A percentile compares a stretch with the other conserved stretches of the same genome.
Conservation (phyloP, 192 early-diverging fungal genomes). For the Coemansia brasiliensis region DNA sequence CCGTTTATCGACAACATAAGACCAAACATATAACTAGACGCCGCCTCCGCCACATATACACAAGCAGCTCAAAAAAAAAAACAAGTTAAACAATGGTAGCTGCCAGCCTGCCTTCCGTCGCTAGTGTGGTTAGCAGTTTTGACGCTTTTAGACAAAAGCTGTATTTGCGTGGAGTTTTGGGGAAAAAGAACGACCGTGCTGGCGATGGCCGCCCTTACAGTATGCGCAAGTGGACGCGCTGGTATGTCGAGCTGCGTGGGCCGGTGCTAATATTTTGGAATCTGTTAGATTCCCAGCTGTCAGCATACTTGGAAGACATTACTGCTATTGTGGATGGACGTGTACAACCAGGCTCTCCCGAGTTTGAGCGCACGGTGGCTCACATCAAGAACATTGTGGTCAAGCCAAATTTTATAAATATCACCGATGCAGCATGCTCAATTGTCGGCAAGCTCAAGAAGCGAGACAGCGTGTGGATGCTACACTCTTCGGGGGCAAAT, state of each 20-base stretch:
- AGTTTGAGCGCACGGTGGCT: constrained; percentile 51
- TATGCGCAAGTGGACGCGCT: constrained; percentile 69
- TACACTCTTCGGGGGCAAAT: constrained; percentile 73
- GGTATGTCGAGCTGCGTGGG: constrained; percentile 72
- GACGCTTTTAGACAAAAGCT: constrained; percentile 69
- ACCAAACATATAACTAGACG: background rate
- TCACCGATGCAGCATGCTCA: constrained; percentile 65
- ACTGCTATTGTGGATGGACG: constrained; percentile 53
- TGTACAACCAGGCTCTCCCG: constrained; percentile 36
- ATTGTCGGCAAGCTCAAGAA: constrained; percentile 61
- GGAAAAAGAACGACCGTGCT: constrained; percentile 65
- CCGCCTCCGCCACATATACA: constrained; percentile 5
- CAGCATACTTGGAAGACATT: constrained; percentile 54
- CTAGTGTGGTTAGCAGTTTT: constrained; percentile 50
- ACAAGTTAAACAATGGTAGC: constrained; percentile 17
- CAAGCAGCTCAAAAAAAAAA: constrained; percentile 7
- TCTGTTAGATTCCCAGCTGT: constrained; percentile 49
- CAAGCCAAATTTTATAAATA: constrained; percentile 72
- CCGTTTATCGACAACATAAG: background rate
- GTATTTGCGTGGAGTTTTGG: constrained; percentile 70
- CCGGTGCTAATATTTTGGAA: constrained; percentile 68
- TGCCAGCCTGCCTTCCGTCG: constrained; percentile 34
- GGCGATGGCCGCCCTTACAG: constrained; percentile 62
- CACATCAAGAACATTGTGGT: constrained; percentile 56
- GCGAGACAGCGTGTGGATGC: constrained; percentile 60